phyloP scores from a whole-genome alignment of 192 early-diverging fungal species.

The Hyaloraphidium curvatum region DNA sequence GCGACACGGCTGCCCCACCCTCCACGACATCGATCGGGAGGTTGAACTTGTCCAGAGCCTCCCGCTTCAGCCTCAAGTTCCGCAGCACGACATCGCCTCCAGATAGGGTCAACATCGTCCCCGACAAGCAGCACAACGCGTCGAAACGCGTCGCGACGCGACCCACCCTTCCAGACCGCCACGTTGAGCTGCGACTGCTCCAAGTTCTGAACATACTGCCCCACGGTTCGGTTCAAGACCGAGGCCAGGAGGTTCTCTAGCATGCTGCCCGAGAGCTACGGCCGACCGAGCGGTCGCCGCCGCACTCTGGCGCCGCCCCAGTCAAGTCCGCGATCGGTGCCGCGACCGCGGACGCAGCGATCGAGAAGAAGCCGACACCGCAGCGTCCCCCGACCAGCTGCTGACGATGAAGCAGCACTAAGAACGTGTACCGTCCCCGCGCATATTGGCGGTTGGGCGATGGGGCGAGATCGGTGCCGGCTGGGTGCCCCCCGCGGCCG shows the following conservation, averaged over 20 bases:
- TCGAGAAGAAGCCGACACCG: too few relatives aligned
- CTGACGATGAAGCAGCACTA: too few relatives aligned
- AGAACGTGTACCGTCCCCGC: too few relatives aligned
- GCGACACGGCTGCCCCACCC: constrained; percentile 19
- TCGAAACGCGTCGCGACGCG: not conserved
- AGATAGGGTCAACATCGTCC: not conserved
- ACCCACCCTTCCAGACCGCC: constrained; percentile 83
- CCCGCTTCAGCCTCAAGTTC: constrained; percentile 68
- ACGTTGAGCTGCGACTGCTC: constrained; percentile 87
- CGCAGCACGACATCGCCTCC: constrained; percentile 88
- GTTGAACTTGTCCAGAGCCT: constrained; percentile 84
- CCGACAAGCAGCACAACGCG: not conserved
- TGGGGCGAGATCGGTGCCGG: too few relatives aligned
- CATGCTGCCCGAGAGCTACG: too few relatives aligned
- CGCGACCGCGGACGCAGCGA: too few relatives aligned
- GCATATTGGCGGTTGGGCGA: too few relatives aligned
- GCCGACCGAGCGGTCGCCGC: too few relatives aligned
- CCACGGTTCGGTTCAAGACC: not conserved
- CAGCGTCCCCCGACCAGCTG: too few relatives aligned
- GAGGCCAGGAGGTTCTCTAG: not conserved
- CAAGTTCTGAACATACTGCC: constrained; percentile 65
- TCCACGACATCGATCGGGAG: constrained; percentile 84
- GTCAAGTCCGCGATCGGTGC: too few relatives aligned
- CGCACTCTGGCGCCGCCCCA: too few relatives aligned
- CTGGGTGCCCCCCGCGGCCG: too few relatives aligned